Conservation (phyloP, 2,329 filamentous ascomycete species). For the Aspergillus viridinutans region DNA sequence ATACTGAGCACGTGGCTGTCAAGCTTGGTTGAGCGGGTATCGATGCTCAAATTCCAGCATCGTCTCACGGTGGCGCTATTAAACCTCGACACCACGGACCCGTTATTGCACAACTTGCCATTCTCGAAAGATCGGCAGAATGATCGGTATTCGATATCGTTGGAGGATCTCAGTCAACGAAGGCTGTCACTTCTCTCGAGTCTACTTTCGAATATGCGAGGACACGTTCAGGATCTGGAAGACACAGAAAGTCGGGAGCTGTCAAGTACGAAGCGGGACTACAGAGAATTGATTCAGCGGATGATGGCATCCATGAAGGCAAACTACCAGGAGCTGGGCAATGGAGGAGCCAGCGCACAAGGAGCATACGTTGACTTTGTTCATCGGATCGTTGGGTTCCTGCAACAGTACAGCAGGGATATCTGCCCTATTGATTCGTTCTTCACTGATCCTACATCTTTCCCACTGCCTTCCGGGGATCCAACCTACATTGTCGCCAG, state of each 20-base stretch:
- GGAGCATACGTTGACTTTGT: conserved; percentile 60
- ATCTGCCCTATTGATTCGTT: conserved; percentile 55
- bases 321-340: conserved; percentile 55
- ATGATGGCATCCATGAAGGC: conserved; percentile 59
- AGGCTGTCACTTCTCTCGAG: conserved; percentile 54
- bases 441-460: conserved; percentile 57
- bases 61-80: conserved; percentile 52
- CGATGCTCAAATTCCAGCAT: conserved; percentile 59
- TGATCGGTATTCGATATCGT: conserved; percentile 44
- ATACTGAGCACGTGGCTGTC: conserved; percentile 53
- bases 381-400: conserved; percentile 54
- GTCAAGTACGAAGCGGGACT: conserved; percentile 40
- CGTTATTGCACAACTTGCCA: conserved; percentile 54
- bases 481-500: conserved; percentile 60
- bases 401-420: conserved; percentile 57
- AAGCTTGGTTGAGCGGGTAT: conserved; percentile 56
- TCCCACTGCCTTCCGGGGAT: conserved; percentile 57
- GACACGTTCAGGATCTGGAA: conserved; percentile 40
- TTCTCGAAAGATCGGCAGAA: conserved; percentile 44
- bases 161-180: conserved; percentile 51
- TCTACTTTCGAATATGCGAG: conserved; percentile 57
- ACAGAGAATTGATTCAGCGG: conserved; percentile 49
- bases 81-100: conserved; percentile 43
- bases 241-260: conserved; percentile 29
- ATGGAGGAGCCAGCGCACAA: conserved; percentile 29